These are phyloP conservation scores for Pseudozyma sp. DNA, from an alignment of 1,284 basidiomycete species.

Conservation along the genomic window DNA sequence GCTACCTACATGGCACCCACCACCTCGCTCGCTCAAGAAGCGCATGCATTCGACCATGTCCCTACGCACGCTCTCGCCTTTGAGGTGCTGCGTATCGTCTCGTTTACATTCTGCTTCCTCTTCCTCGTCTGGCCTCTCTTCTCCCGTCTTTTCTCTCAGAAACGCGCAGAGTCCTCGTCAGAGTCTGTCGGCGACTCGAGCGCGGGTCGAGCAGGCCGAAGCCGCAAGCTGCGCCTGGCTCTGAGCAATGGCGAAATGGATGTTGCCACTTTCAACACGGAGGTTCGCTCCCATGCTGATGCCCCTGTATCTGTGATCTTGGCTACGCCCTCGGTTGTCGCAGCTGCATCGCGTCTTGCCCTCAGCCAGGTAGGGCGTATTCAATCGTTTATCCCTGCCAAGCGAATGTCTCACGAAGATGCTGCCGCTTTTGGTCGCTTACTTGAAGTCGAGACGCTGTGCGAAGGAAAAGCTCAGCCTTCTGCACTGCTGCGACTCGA, in stretches of 20 bases:
- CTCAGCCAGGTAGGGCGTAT: slow-evolving; percentile 12
- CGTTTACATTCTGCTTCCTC: slow-evolving; percentile 47
- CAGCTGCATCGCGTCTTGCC: slow-evolving; percentile 22
- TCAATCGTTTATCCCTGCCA: slow-evolving; percentile 14
- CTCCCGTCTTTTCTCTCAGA: slow-evolving; percentile 19
- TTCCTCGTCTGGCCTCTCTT: slow-evolving; percentile 54
- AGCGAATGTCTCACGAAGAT: slow-evolving; percentile 15
- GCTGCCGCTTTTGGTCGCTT: slow-evolving; percentile 43
- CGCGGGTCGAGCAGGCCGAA: background rate
- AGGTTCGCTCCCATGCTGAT: slow-evolving; percentile 16
- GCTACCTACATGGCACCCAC: slow-evolving; percentile 33
- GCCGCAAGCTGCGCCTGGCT: slow-evolving; percentile 31
- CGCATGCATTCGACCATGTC: slow-evolving; percentile 53
- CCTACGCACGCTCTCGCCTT: slow-evolving; percentile 56
- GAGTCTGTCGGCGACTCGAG: slow-evolving; percentile 5
- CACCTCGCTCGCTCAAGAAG: slow-evolving; percentile 12
- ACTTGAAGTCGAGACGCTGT: slow-evolving; percentile 55
- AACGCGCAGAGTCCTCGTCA: slow-evolving; percentile 3
- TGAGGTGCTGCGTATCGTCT: slow-evolving; percentile 54
- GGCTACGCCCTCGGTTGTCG: slow-evolving; percentile 16
- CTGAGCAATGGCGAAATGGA: slow-evolving; percentile 29
- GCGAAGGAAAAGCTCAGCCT: slow-evolving; percentile 40
- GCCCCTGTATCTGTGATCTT: slow-evolving; percentile 23
- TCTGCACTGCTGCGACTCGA: slow-evolving; percentile 49
- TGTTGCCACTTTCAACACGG: slow-evolving; percentile 24